A percentile compares a stretch with the other conserved stretches of the same genome.
Evolutionary conservation across 768 basidiomycete genomes (phyloP).

Genomic region (Fomitopsis serialis): DNA sequence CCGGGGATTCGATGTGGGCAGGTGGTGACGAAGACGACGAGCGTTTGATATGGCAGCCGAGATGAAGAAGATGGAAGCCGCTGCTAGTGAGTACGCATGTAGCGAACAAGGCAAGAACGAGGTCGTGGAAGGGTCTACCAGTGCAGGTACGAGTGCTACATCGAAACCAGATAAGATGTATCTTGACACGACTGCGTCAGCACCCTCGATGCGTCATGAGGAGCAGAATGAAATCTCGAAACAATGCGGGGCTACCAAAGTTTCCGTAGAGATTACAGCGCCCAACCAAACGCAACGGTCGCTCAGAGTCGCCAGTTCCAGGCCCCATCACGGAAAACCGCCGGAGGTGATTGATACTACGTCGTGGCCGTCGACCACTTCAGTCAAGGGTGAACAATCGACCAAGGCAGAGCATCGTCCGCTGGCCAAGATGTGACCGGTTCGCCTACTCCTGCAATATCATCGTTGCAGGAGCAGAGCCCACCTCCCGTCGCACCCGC

Average conservation of each 20-base stretch:
- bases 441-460: not conserved
- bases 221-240: too few relatives aligned
- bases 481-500: not conserved
- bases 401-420: not conserved
- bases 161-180: too few relatives aligned
- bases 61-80: conserved; percentile 19
- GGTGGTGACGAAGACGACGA: conserved; percentile 19
- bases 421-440: not conserved
- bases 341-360: not conserved
- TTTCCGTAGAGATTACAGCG: not conserved
- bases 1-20: conserved; percentile 22
- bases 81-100: conserved; percentile 12
- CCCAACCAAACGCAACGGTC: not conserved
- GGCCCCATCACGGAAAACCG: not conserved
- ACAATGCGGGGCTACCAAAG: too few relatives aligned
- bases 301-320: not conserved
- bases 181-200: too few relatives aligned
- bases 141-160: too few relatives aligned
- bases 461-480: not conserved
- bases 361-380: not conserved
- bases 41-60: conserved; percentile 21
- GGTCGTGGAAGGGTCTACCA: too few relatives aligned
- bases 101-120: not conserved
- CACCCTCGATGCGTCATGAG: too few relatives aligned
- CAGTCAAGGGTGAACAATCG: not conserved